Conservation (phyloP, 1,284 basidiomycete species). For the Ganoderma leucocontextum region DNA sequence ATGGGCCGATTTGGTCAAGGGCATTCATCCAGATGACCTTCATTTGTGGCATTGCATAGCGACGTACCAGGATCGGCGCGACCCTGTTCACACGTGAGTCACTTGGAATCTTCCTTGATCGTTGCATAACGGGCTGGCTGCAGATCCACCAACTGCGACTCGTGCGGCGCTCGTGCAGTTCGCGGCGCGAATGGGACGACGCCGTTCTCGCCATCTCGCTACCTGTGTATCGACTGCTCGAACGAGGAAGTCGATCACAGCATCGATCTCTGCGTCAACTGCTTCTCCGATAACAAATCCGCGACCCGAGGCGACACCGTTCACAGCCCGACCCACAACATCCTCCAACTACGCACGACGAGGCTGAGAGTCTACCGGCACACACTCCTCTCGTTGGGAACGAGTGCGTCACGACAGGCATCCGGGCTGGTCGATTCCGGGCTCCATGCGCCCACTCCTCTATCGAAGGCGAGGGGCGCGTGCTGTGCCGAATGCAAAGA, state of each 20-base stretch:
- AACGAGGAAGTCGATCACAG: neutral
- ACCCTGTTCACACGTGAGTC: neutral
- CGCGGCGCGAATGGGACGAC: neutral
- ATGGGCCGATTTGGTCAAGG: constrained; percentile 7
- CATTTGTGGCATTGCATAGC: constrained; percentile 9
- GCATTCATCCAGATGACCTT: constrained; percentile 17
- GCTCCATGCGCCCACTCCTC: neutral
- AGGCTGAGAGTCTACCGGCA: neutral
- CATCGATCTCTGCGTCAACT: neutral
- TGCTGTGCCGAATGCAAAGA: neutral
- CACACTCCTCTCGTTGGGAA: neutral
- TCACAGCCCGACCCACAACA: neutral
- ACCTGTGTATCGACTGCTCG: neutral
- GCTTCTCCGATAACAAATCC: neutral
- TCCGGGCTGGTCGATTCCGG: neutral
- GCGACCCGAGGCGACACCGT: neutral
- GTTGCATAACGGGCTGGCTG: neutral
- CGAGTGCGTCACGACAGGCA: neutral
- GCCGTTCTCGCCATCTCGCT: neutral
- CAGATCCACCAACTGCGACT: neutral
- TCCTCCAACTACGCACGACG: neutral
- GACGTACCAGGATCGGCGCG: neutral
- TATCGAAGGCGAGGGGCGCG: neutral
- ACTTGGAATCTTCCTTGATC: neutral
- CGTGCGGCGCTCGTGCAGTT: neutral